Base-by-base conservation (phyloP, 192 early-diverging fungal genomes). In the Helicostylum pulchrum region DNA sequence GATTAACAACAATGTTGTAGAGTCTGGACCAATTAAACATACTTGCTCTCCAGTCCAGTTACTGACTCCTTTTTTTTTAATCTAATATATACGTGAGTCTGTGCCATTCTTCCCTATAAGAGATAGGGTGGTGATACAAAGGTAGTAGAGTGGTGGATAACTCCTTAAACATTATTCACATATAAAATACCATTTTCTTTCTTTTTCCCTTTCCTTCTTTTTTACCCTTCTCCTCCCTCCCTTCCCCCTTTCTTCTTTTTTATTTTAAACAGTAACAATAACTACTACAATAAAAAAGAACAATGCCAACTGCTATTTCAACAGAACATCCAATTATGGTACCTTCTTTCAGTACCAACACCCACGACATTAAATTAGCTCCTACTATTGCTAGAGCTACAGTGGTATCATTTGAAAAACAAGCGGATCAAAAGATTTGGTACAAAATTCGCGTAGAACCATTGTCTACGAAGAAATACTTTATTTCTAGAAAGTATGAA, bases 371-470 rank as follows among this genome's bases (percentile, higher is more conserved):
- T 32, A 70, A 64, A 44, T 49, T 70, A 15, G 62, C 61, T 9
- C 62, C 62, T 19, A 21, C 44, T 4, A 67, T 73, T 61, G 36
- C 26, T 4, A 54, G 56, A 2, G 71, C 65, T 11, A 55, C 44
- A 2, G 48, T 73, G 19, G 53, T 67, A 32, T 64, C 60, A 3
- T 67, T 58, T 60, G 61, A 67, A 39, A 67, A 50, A 50, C 53
- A 61, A 2, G 3, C 60, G 47, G 71, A 64, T 52, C 68, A 70
- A 53, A 73, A 73, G 42, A 63, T 64, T 54, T 73, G 71, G 71
- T 73, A 58, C 21, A 52, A 57, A 1, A 64, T 73, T 43, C 21
- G 57, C n/a, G 71, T 73, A 9, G 61, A 57, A 43, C 59, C 20
- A 21, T 15, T 14, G 20, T 59, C 14, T 15, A 19, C 10, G 65